Evolutionary conservation across 2,329 filamentous ascomycete genomes (phyloP), one percentile per base, ranked within the genome.

Genomic region (Fonsecaea nubica): DNA sequence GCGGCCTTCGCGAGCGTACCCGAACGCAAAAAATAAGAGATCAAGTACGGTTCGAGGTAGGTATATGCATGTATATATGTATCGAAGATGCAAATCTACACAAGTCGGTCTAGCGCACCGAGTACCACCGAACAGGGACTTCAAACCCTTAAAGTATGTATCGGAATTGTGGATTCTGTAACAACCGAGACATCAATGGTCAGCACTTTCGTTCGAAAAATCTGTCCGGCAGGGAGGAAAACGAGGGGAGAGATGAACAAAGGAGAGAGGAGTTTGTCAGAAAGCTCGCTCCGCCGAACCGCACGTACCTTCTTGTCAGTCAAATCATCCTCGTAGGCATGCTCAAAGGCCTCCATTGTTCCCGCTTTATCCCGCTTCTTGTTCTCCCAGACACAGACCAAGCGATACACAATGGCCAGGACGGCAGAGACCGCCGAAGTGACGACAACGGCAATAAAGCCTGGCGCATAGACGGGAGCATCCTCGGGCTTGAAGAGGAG

Each of bases 251-350:
- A 38, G 36, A 10, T 9, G 10, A 38, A 38, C 13, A 38, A 38
- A 13, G 0, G 36, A 32, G 30, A 32, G 30, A 32, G 30, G 30
- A 32, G 30, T 32, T 32, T 25, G 30, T 32, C 30, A 32, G 30
- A 32, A 6, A 32, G 5, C 30, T 32, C 30, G 30, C 30, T 3
- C 10, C 9, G 18, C n/a, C 5, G 7, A 30, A 13, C 12, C 8
- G 2, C 10, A 13, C 45, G 9, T 63, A 63, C 61, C 64, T 62
- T 80, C 57, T 71, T 78, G 70, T 85, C 82, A 4, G 82, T 85
- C 50, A 84, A 75, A 67, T 84, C 82, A 72, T 85, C 83, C 58
- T 85, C 81, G 64, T 83, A 85, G 0, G 83, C 83, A 71, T 85
- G 79, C 54, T 85, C 83, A 55, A 80, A 85, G 1, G 77, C 82